phyloP scores from a whole-genome alignment of 257 asterid genomes.

The Nicotiana noctiflora region DNA sequence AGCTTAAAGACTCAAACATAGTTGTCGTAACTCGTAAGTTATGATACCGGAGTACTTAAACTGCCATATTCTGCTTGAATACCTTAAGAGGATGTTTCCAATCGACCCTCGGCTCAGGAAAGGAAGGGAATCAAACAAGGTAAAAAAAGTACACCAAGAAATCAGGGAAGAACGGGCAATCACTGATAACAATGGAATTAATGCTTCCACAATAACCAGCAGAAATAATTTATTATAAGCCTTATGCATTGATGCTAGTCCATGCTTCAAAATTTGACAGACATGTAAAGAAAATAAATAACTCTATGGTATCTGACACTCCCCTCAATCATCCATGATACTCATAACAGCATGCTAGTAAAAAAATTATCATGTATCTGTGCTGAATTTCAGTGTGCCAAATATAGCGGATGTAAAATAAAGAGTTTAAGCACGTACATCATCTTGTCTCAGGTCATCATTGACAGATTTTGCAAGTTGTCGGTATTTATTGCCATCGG shows the following conservation, averaged over 20 bases:
- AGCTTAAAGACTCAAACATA: background rate
- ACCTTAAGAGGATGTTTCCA: too few relatives aligned
- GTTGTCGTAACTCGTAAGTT: background rate
- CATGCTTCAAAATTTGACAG: background rate
- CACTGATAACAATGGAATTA: background rate
- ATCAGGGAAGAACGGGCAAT: background rate
- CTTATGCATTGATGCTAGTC: background rate
- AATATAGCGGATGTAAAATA: background rate
- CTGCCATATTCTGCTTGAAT: background rate
- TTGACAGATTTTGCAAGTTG: constrained; percentile 99
- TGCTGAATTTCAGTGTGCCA: background rate
- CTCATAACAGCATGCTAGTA: background rate
- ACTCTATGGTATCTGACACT: background rate
- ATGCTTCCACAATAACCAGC: constrained; percentile 1
- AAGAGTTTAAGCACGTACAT: constrained; percentile 50
- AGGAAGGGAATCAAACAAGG: background rate
- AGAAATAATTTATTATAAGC: background rate
- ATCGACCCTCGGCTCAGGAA: too few relatives aligned
- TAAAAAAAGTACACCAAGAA: background rate
- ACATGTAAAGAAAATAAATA: background rate
- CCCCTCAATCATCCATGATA: background rate
- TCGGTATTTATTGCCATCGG: constrained; percentile 81
- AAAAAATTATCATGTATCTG: background rate
- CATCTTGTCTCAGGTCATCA: constrained; percentile 98
- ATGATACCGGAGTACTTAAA: background rate